Evolutionary conservation across 306 rosid species (phyloP), one percentile per base, ranked within the genome.

Genomic region (Cajanus cajan): DNA sequence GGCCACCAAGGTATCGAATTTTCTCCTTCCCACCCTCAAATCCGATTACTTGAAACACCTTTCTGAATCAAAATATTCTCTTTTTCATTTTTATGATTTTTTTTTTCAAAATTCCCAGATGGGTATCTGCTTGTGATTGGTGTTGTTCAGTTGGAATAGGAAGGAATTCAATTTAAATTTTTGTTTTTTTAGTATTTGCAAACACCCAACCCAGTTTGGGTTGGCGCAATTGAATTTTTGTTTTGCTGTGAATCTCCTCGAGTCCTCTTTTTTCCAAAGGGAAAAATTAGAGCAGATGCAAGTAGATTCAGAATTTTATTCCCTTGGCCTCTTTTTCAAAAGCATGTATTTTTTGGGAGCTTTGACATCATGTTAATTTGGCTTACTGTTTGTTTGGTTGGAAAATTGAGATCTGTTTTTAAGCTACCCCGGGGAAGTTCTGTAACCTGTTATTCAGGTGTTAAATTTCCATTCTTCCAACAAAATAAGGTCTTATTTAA

Each of bases 1-100:
- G 89, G 6, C 89, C 89, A 55, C 89, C 89, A 41, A 82, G 89
- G 89, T 86, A 59, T 76, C 83, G 7, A 6, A 4, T 63, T 78
- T 48, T 50, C 15, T 36, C 45, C 50, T 64, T 28, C 61, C 43
- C 7, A 1, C 16, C 47, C 31, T 76, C 48, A 7, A 77, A 18
- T 54, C 47, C 70, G 55, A 58, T 81, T 55, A 16, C 34, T 47
- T 15, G 5, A 28, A 15, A 19, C 50, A 28, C n/a, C 62, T 66
- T 78, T 65, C 36, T 5, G 16, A 51, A 75, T 75, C 59, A 6
- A 52, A 71, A 31, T 54, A 24, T 24, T 43, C 25, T 11, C 34
- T 31, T 11, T 50, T 7, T 13, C 11, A 3, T 21, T 58, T 13
- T 58, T 41, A 0, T 10, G 9, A 13, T 39, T 12, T 66, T 3